Conservation (phyloP, 495 filamentous ascomycete genomes). For the Elaphomyces granulatus region DNA sequence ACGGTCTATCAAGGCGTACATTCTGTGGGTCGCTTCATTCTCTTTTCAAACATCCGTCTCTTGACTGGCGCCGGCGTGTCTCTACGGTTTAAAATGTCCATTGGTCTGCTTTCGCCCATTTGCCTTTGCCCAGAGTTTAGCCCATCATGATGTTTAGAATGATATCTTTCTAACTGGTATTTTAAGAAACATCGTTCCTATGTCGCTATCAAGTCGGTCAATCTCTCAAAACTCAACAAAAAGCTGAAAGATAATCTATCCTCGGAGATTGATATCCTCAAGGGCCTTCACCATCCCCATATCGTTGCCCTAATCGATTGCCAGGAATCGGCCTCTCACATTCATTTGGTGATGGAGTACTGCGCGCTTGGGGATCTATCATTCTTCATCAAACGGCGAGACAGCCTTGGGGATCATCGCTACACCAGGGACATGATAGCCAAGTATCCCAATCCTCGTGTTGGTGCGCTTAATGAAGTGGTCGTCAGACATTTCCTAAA, state of each 20-base stretch:
- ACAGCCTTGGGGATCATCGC: conserved; percentile 57
- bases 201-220: conserved; percentile 95
- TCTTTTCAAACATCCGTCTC: no score
- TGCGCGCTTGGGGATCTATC: conserved; percentile 90
- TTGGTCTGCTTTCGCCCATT: background rate
- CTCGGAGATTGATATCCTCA: conserved; percentile 87
- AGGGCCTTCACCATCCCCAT: conserved; percentile 83
- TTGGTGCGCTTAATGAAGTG: conserved; percentile 82
- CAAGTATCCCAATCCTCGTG: conserved; percentile 72
- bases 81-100: no score
- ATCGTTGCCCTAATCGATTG: conserved; percentile 94
- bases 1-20: conserved; percentile 80
- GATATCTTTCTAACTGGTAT: conserved; percentile 5
- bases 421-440: conserved; percentile 71
- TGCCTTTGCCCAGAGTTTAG: no score
- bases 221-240: conserved; percentile 74
- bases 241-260: conserved; percentile 94
- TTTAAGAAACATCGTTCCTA: conserved; percentile 42
- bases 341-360: conserved; percentile 97
- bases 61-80: no score
- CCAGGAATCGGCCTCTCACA: conserved; percentile 69
- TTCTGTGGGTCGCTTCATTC: conserved; percentile 43
- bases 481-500: conserved; percentile 90
- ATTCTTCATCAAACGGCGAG: conserved; percentile 85
- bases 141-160: no score